Base-by-base conservation (phyloP, 2,329 filamentous ascomycete genomes). In the Ophiostoma perfectum region DNA sequence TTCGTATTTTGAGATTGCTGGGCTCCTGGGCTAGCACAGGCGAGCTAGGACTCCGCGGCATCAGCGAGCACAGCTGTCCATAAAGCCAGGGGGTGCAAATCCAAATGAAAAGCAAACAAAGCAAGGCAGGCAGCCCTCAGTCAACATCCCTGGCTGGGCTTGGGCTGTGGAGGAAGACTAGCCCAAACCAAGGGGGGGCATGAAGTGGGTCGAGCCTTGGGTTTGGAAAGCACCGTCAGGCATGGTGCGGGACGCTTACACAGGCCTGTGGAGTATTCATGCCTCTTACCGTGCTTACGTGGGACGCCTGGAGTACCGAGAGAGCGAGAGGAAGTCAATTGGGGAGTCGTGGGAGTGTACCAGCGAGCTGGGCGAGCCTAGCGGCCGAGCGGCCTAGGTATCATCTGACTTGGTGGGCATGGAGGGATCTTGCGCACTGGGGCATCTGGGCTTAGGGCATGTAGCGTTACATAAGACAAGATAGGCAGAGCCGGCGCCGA, bases 121-220 rank as follows among this genome's bases (percentile, higher is more conserved):
- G 27, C 27, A 62, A n/a, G 58, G 27, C 27, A 62, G 58, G 58
- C 58, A 62, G 36, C 36, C 60, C 16, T 41, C 60, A 63, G 14
- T 63, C 14, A 41, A 16, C 60, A 63, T 63, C 60, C 60, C 60
- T 63, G 8, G 60, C 60, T 63, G 60, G 60, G 60, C 38, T 41
- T 39, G 27, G 58, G 38, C 58, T 62, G 58, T 62, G 58, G 58
- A 62, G 58, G 58, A 62, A n/a, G 58, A 41, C 60, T 41, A 63
- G 60, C 60, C 60, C 60, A 63, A 63, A 63, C 60, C 27, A 63
- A 62, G 49, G 49, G 58, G 58, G 55, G 55, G 58, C 58, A n/a
- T 42, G 3, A 62, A 18, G 60, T 63, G 60, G 60, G 14, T n/a
- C 60, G 39, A 41, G 42, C 60, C 60, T 63, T 41, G 60, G 60